Conservation (phyloP, 2,329 filamentous ascomycete genomes). For the Aaosphaeria pasadenensis region DNA sequence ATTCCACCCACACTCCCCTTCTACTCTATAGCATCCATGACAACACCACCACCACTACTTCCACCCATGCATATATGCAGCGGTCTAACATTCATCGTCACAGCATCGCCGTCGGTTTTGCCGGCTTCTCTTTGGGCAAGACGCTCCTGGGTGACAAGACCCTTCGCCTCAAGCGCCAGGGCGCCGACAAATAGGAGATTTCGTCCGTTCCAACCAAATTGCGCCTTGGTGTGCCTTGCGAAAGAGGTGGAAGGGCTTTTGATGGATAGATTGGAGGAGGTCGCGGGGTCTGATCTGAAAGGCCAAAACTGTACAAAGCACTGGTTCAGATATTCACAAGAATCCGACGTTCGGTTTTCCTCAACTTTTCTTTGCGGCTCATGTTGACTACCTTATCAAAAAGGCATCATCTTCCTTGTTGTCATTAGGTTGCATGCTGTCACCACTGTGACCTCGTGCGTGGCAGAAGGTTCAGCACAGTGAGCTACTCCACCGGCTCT, state of each 20-base stretch:
- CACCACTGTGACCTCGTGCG: too few relatives aligned
- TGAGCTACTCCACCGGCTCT: too few relatives aligned
- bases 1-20: neutral
- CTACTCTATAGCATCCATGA: too few relatives aligned
- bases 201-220: neutral
- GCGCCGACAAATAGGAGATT: constrained; percentile 29
- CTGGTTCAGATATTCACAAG: too few relatives aligned
- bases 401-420: too few relatives aligned
- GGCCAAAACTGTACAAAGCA: too few relatives aligned
- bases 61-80: constrained; percentile 3
- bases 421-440: too few relatives aligned
- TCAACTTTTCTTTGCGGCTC: too few relatives aligned
- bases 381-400: too few relatives aligned
- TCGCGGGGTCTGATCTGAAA: too few relatives aligned
- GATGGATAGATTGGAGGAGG: constrained; percentile 2
- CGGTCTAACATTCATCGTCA: neutral
- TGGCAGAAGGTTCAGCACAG: too few relatives aligned
- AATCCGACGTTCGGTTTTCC: too few relatives aligned
- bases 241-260: neutral
- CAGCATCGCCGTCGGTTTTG: constrained; percentile 70
- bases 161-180: constrained; percentile 77
- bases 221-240: constrained; percentile 1
- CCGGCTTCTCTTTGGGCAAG: constrained; percentile 73
- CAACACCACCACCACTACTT: neutral
- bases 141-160: constrained; percentile 91